These are phyloP conservation scores for Lenwebbia sp. DNA, from an alignment of 345 rosid genomes.

Conservation along the genomic window DNA sequence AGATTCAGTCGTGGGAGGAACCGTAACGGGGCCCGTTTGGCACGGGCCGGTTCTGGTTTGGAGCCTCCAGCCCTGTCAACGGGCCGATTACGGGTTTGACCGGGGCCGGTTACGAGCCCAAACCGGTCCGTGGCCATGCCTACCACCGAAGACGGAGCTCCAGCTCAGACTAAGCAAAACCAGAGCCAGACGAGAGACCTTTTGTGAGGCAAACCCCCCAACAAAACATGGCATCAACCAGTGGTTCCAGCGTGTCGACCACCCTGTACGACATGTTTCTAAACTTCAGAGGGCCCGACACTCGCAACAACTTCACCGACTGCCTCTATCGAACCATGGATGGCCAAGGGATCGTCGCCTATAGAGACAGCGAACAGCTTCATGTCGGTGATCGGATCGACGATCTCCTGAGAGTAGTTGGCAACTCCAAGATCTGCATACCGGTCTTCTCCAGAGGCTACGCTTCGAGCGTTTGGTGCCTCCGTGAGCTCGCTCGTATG, in stretches of 20 bases:
- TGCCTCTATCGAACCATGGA: neutral
- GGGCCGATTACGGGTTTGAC: too few relatives aligned
- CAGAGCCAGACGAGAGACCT: neutral
- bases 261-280: neutral
- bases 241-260: fast-evolving
- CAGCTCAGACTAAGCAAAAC: too few relatives aligned
- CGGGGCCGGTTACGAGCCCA: too few relatives aligned
- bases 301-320: neutral
- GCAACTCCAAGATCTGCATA: neutral
- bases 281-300: neutral
- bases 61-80: too few relatives aligned
- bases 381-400: neutral
- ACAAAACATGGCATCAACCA: neutral
- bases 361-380: neutral
- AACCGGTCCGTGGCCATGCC: too few relatives aligned
- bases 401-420: neutral
- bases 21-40: too few relatives aligned
- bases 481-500: neutral
- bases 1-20: too few relatives aligned
- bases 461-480: neutral
- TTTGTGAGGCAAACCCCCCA: neutral
- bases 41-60: too few relatives aligned
- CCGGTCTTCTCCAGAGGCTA: neutral
- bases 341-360: neutral
- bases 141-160: too few relatives aligned